A percentile compares a stretch with the other conserved stretches of the same genome.
Conservation (phyloP, 192 early-diverging fungal species). For the Mortierella hygrophila region DNA sequence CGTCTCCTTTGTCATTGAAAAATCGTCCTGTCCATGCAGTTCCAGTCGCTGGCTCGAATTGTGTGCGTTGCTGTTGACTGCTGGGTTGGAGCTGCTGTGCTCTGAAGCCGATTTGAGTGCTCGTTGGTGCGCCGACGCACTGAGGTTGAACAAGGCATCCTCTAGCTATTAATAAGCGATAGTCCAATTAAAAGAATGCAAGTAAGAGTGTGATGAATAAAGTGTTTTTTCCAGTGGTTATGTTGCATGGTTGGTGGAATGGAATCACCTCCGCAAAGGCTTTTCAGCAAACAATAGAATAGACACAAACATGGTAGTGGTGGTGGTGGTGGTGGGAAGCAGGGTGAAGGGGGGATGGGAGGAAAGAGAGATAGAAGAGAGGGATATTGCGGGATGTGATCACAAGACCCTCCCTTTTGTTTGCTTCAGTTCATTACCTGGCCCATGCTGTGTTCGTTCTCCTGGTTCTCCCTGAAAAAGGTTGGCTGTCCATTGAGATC, state of each 20-base stretch:
- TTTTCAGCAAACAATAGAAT: neutral
- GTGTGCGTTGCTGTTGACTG: neutral
- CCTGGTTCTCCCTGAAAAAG: constrained; percentile 73
- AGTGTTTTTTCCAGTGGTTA: neutral
- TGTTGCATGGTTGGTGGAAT: neutral
- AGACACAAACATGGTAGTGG: neutral
- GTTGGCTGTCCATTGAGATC: constrained; percentile 82
- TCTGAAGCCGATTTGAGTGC: constrained; percentile 38
- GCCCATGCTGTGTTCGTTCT: constrained; percentile 61
- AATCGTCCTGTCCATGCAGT: constrained; percentile 16
- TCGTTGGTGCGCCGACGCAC: constrained; percentile 55
- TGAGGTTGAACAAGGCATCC: constrained; percentile 60
- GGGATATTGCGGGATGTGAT: neutral
- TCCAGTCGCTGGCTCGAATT: constrained; percentile 9
- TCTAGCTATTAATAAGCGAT: constrained; percentile 47
- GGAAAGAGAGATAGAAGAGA: constrained; percentile 1
- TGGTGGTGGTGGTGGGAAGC: neutral
- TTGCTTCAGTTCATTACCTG: constrained; percentile 24
- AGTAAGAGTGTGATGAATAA: constrained; percentile 3
- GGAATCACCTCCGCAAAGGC: neutral
- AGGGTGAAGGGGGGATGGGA: neutral
- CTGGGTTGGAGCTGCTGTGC: constrained; percentile 17
- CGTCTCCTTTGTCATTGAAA: constrained; percentile 28
- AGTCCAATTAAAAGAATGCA: constrained; percentile 7
- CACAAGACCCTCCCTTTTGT: neutral